Percentiles rank a stretch among this genome's conserved stretches.
Evolutionary conservation across 768 basidiomycete genomes (phyloP).

Genomic region (Ramaria sp.): DNA sequence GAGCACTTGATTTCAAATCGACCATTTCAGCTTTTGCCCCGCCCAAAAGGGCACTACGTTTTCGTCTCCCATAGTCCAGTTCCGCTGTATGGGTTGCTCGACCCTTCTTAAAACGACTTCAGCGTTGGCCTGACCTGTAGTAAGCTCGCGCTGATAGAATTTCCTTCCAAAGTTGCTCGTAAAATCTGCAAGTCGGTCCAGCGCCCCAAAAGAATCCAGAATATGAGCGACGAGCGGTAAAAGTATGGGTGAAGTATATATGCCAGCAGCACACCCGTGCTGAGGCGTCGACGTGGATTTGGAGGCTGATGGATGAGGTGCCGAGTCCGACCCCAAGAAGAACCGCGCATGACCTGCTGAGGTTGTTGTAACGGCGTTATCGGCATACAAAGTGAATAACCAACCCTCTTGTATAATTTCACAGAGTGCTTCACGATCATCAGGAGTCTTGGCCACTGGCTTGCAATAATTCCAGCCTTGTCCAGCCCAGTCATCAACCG

Average conservation of each 20-base stretch:
- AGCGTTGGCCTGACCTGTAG: slow-evolving; percentile 14
- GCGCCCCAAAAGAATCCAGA: slow-evolving; percentile 76
- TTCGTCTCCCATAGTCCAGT: slow-evolving; percentile 13
- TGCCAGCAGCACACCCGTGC: slow-evolving; percentile 83
- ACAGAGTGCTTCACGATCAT: slow-evolving; percentile 75
- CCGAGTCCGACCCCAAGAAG: slow-evolving; percentile 95
- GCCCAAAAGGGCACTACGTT: slow-evolving; percentile 32
- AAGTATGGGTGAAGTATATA: slow-evolving; percentile 90
- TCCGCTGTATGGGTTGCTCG: slow-evolving; percentile 15
- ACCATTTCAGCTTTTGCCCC: slow-evolving; percentile 30
- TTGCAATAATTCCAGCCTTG: slow-evolving; percentile 97
- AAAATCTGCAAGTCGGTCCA: slow-evolving; percentile 75
- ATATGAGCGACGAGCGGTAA: slow-evolving; percentile 85
- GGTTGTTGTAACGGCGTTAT: background rate
- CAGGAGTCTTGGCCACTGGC: slow-evolving; percentile 93
- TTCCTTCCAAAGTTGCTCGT: slow-evolving; percentile 66
- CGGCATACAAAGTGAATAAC: slow-evolving; percentile 4
- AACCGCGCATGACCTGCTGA: slow-evolving; percentile 77
- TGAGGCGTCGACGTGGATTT: slow-evolving; percentile 63
- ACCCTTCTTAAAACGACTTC: slow-evolving; percentile 19
- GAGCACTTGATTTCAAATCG: background rate
- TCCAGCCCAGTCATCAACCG: slow-evolving; percentile 94
- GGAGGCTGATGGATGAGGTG: slow-evolving; percentile 69
- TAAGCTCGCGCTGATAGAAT: slow-evolving; percentile 48
- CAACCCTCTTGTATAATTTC: slow-evolving; percentile 67